phyloP scores from a whole-genome alignment of 1,284 basidiomycete species.

The Malassezia furfur region DNA sequence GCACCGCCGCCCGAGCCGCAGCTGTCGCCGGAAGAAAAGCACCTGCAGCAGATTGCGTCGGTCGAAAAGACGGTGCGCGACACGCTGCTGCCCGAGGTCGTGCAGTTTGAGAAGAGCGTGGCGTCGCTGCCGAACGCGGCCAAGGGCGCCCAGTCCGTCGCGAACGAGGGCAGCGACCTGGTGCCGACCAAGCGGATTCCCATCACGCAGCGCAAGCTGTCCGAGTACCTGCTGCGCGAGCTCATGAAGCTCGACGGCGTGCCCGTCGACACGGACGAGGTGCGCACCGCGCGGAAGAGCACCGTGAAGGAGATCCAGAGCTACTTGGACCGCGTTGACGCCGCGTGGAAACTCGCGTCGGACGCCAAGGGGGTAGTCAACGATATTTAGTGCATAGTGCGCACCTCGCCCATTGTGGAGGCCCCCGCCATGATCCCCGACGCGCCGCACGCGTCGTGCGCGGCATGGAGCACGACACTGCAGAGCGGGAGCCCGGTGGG shows the following conservation, averaged over 20 bases:
- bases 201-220: conserved; percentile 31
- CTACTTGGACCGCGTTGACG: conserved; percentile 40
- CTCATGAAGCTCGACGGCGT: conserved; percentile 38
- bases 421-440: background rate
- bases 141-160: background rate
- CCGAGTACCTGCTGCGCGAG: conserved; percentile 36
- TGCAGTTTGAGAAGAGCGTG: conserved; percentile 26
- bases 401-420: background rate
- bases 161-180: background rate
- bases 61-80: conserved; percentile 20
- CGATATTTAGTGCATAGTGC: conserved; percentile 11
- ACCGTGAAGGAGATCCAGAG: conserved; percentile 43
- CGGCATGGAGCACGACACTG: background rate
- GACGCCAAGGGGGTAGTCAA: conserved; percentile 20
- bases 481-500: conserved; percentile 3
- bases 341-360: conserved; percentile 25
- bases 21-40: conserved; percentile 20
- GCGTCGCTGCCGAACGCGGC: conserved; percentile 3
- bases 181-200: conserved; percentile 15
- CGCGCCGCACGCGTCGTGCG: background rate
- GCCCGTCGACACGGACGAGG: conserved; percentile 31
- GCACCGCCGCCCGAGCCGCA: background rate
- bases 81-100: conserved; percentile 35
- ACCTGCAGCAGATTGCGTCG: conserved; percentile 30
- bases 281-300: conserved; percentile 31